Evolutionary conservation across 2,329 filamentous ascomycete species (phyloP).

Genomic region (Phialophora chinensis): DNA sequence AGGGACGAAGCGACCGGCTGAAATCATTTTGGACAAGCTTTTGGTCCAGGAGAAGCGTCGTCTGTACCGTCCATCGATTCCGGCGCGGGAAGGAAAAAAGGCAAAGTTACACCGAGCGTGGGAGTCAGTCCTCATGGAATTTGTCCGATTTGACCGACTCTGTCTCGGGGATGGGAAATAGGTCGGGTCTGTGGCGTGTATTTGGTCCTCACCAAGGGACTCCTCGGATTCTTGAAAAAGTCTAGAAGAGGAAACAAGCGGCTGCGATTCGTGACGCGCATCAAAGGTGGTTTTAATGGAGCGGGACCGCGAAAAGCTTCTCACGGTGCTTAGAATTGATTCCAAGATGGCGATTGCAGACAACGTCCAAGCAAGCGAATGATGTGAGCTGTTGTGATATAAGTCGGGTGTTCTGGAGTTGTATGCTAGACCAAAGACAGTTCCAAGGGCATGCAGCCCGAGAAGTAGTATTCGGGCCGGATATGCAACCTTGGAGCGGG

Average conservation of each 20-base stretch:
- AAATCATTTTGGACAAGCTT: conserved; percentile 63
- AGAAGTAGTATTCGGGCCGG: conserved; percentile 71
- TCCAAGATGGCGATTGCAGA: conserved; percentile 75
- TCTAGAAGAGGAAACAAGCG: conserved; percentile 66
- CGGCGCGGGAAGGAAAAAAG: no score
- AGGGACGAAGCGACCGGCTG: conserved; percentile 75
- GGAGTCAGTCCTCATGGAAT: no score
- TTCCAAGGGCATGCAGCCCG: conserved; percentile 65
- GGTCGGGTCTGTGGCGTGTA: no score
- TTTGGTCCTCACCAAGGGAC: no score
- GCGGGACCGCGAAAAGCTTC: conserved; percentile 62
- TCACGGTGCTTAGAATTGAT: conserved; percentile 68
- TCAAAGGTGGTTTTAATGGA: conserved; percentile 45
- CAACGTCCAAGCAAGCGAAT: conserved; percentile 83
- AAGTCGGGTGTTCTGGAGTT: conserved; percentile 81
- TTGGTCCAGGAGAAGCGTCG: conserved; percentile 44
- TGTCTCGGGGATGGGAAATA: no score
- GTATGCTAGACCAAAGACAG: conserved; percentile 73
- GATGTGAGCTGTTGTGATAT: conserved; percentile 85
- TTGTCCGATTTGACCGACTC: no score
- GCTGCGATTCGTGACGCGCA: conserved; percentile 54
- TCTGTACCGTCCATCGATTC: no score
- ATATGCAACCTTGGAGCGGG: conserved; percentile 45
- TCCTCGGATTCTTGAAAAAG: background rate
- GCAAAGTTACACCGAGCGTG: no score